Base-by-base conservation (phyloP, 805 yeast species). In the Cyberlindnera americana region DNA sequence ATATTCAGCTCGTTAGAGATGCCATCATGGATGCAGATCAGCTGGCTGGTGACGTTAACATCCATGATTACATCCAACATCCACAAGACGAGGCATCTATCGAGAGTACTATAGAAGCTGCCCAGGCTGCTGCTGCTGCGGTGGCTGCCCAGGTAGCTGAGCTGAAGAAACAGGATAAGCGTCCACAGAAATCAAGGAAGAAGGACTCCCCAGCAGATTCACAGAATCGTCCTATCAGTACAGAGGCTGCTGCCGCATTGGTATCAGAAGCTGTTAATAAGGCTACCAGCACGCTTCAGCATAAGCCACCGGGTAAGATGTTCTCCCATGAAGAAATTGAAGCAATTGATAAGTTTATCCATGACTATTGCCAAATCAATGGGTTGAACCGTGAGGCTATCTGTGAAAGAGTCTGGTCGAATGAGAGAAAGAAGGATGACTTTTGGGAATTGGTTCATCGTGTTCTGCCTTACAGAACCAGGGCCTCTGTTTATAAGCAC, bases 401-500 rank as follows among this genome's bases (percentile, higher is more conserved):
- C 6, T 84, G 96, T 61, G 80, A 79, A 50, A 69, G 96, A 33
- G 85, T 90, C 16, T 90, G 98, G 98, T 67, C 88, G 6, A 78
- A 80, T 48, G 90, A 83, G 47, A 73, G 96, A 21, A 79, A 78
- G 47, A 88, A 86, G 63, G 97, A 91, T 61, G 81, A 76, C 49
- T 88, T 90, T 54, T 90, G 98, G 98, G 95, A 85, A 47, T 69
- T 76, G 17, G 66, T 91, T 17, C 82, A 89, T 32, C 74, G 75
- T 35, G 93, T 88, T 2, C 63, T 90, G 29, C 96, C 96, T 2
- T 76, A 82, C 49, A 72, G 98, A 57, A 81, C 95, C 0, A 70
- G 96, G 35, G 95, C 96, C 0, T 83, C 95, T 2, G 78, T 91
- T 7, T 91, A 91, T 64, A 91, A 91, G 59, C 98, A 91, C 59